Base-by-base conservation (phyloP, 768 basidiomycete genomes). In the Psilocybe sp. region DNA sequence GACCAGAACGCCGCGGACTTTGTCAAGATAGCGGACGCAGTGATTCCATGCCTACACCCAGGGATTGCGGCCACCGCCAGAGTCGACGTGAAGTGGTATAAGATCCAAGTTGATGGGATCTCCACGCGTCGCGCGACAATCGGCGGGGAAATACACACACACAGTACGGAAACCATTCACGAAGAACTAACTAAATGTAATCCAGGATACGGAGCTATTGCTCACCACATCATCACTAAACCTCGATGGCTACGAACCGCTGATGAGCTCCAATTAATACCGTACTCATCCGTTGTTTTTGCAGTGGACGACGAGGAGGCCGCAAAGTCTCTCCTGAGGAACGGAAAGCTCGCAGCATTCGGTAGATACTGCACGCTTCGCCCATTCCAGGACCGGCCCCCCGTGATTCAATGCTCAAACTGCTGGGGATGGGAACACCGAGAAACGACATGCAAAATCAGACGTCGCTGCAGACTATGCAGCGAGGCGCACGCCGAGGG, bases 61-160 rank as follows among this genome's bases (percentile, higher is more conserved):
- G 52, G 46, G 2, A 38, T 28, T 5, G 31, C 46, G 2, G 40
- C 46, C 10, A 42, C 44, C 5, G 13, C 52, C 18, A 50, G 52
- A 20, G 62, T 57, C 36, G 60, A 64, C 40, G 57, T 52, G 19
- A 51, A 44, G 32, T 53, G 57, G 42, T 64, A 23, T 48, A 64
- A 60, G 44, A 50, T 61, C 1, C 43, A 56, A 19, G 37, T 64
- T 0, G 58, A 60, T 7, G 53, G 54, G 1, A 50, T 56, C 20
- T 49, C 35, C 37, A 58, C 55, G 34, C 49, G 54, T n/a, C 5
- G 38, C 5, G 18, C 42, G 11, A 37, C 47, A 1, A 33, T 39
- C 6, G 50, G 47, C 13, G 44, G 43, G 5, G 40, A 28, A n/a
- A 20, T 44, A 2, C 8, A 5, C 5, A 13, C 44, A 3, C 19